Percentiles rank a stretch among this genome's conserved stretches.
phyloP scores from a whole-genome alignment of 148 eudicot genomes.

The Camellia lanceoleosa region DNA sequence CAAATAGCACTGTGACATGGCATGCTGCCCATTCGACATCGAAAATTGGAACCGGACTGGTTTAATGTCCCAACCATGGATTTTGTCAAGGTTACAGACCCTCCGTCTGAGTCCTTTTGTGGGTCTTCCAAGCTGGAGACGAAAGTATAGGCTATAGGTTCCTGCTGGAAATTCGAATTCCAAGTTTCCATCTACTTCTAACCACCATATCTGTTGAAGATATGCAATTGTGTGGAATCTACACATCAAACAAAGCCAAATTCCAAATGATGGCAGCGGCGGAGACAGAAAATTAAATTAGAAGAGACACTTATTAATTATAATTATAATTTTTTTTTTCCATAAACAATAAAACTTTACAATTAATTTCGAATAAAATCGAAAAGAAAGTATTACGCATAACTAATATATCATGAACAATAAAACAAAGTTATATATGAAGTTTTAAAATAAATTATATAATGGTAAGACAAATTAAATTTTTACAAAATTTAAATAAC shows the following conservation, averaged over 20 bases:
- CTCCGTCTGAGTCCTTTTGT: slow-evolving; percentile 27
- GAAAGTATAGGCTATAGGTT: slow-evolving; percentile 51
- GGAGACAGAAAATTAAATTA: no score
- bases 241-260: slow-evolving; percentile 11
- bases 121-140: slow-evolving; percentile 51
- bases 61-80: slow-evolving; percentile 70
- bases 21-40: slow-evolving; percentile 39
- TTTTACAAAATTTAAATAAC: no score
- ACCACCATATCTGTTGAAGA: slow-evolving; percentile 83
- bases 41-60: slow-evolving; percentile 59
- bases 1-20: slow-evolving; percentile 33
- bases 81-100: slow-evolving; percentile 34
- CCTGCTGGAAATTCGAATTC: slow-evolving; percentile 61
- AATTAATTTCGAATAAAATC: no score
- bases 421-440: no score
- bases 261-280: neutral
- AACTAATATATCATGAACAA: no score
- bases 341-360: no score
- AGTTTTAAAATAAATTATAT: no score
- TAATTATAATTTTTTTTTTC: no score
- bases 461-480: no score
- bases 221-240: slow-evolving; percentile 67
- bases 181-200: slow-evolving; percentile 58
- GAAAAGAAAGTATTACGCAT: no score
- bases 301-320: no score